phyloP scores from a whole-genome alignment of 2,329 filamentous ascomycete genomes.

The Podosphaera leucotricha region DNA sequence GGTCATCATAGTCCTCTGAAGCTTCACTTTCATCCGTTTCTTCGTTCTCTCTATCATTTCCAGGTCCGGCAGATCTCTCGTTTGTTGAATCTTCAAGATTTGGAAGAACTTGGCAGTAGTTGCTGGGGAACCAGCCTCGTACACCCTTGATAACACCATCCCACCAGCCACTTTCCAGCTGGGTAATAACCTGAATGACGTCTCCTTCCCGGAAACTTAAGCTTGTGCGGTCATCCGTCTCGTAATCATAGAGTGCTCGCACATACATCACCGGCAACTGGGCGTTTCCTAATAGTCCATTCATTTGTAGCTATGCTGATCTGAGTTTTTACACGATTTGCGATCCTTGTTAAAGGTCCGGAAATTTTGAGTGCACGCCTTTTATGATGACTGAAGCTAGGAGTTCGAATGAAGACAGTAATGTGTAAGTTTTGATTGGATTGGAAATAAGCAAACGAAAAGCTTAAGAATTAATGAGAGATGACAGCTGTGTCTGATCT shows the following conservation, averaged over 20 bases:
- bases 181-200: slow-evolving; percentile 94
- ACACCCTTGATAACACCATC: slow-evolving; percentile 94
- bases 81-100: slow-evolving; percentile 51
- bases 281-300: slow-evolving; percentile 34
- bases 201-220: slow-evolving; percentile 93
- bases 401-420: not conserved
- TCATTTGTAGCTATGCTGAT: slow-evolving; percentile 23
- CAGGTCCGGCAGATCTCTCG: slow-evolving; percentile 24
- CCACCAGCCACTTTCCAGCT: slow-evolving; percentile 98
- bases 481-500: not conserved
- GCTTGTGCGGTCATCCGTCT: slow-evolving; percentile 89
- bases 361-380: not conserved
- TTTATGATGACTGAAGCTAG: not conserved
- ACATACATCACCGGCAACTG: slow-evolving; percentile 62
- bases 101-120: slow-evolving; percentile 79
- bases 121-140: slow-evolving; percentile 96
- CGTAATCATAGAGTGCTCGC: slow-evolving; percentile 89
- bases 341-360: not conserved
- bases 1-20: slow-evolving; percentile 40
- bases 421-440: not conserved
- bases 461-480: not conserved
- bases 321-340: not conserved
- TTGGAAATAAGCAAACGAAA: not conserved
- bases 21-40: slow-evolving; percentile 38
- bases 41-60: slow-evolving; percentile 29